Conservation (phyloP, 164 flowering plant species). For the Platanus orientalis region DNA sequence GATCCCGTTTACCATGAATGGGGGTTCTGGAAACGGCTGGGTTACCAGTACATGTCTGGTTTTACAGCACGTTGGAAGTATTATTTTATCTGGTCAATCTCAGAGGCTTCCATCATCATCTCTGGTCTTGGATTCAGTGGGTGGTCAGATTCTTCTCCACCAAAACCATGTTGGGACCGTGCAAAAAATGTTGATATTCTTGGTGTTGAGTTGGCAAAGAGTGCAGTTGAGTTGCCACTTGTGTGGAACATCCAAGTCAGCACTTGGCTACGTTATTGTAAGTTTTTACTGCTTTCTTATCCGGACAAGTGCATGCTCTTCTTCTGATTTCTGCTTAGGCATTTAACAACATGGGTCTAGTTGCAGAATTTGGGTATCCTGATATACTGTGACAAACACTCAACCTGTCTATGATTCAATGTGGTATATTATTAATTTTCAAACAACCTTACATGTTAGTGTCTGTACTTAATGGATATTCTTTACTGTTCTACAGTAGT, state of each 20-base stretch:
- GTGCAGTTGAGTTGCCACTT: slow-evolving; percentile 76
- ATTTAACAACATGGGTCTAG: no score
- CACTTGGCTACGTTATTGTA: slow-evolving; percentile 97
- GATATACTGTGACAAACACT: no score
- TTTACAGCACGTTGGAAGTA: slow-evolving; percentile 97
- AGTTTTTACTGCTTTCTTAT: slow-evolving; percentile 30
- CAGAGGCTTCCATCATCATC: slow-evolving; percentile 90
- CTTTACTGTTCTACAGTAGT: no score
- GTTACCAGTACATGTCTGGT: slow-evolving; percentile 85
- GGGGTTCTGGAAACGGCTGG: slow-evolving; percentile 78
- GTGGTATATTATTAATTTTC: background rate
- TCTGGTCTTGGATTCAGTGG: slow-evolving; percentile 98
- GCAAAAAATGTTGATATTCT: slow-evolving; percentile 93
- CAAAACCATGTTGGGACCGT: slow-evolving; percentile 87
- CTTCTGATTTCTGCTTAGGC: background rate
- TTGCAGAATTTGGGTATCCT: no score
- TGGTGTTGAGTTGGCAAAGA: slow-evolving; percentile 88
- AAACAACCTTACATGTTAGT: background rate
- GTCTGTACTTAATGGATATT: no score
- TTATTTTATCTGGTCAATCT: slow-evolving; percentile 97
- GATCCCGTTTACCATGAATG: slow-evolving; percentile 70
- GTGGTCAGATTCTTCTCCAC: slow-evolving; percentile 76
- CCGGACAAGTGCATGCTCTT: background rate
- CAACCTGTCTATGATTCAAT: background rate
- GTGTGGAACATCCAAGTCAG: slow-evolving; percentile 99